A percentile compares a stretch with the other conserved stretches of the same genome.
These are phyloP conservation scores for Colletotrichum costaricense DNA, from an alignment of 2,329 filamentous ascomycete genomes.

Conservation along the genomic window DNA sequence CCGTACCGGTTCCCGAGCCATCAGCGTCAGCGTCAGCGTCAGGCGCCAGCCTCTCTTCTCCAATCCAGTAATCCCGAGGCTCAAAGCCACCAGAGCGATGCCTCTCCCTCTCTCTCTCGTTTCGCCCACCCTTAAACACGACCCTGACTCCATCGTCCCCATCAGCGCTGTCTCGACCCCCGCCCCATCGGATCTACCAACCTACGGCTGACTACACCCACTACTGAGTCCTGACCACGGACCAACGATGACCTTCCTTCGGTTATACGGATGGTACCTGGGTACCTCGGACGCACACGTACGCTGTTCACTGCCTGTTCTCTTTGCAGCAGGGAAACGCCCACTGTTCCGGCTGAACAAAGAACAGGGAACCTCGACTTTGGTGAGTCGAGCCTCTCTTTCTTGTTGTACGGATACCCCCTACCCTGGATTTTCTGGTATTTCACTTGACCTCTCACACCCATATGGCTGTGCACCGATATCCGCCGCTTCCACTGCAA, in stretches of 20 bases:
- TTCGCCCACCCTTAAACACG: constrained; percentile 18
- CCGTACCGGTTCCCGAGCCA: not conserved
- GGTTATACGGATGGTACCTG: not conserved
- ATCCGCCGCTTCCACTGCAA: not conserved
- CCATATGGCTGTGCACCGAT: constrained; percentile 17
- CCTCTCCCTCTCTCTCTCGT: constrained; percentile 9
- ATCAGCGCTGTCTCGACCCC: constrained; percentile 25
- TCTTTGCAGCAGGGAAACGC: constrained; percentile 26
- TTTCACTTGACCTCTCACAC: constrained; percentile 12
- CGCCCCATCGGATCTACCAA: constrained; percentile 28
- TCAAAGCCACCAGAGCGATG: not conserved
- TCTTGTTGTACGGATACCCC: constrained; percentile 6
- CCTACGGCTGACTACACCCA: not conserved
- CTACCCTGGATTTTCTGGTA: constrained; percentile 8
- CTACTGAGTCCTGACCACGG: not conserved
- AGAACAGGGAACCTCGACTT: constrained; percentile 17
- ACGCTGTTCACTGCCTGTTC: constrained; percentile 25
- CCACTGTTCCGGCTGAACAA: constrained; percentile 33
- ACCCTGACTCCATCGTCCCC: constrained; percentile 24
- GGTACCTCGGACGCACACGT: constrained; percentile 23
- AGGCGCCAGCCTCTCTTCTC: not conserved
- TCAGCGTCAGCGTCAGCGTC: not conserved
- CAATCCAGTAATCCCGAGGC: not conserved
- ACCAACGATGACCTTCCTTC: not conserved
- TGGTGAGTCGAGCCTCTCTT: constrained; percentile 1